Evolutionary conservation across 1,284 basidiomycete genomes (phyloP).

Genomic region (Fistulina hepatica): DNA sequence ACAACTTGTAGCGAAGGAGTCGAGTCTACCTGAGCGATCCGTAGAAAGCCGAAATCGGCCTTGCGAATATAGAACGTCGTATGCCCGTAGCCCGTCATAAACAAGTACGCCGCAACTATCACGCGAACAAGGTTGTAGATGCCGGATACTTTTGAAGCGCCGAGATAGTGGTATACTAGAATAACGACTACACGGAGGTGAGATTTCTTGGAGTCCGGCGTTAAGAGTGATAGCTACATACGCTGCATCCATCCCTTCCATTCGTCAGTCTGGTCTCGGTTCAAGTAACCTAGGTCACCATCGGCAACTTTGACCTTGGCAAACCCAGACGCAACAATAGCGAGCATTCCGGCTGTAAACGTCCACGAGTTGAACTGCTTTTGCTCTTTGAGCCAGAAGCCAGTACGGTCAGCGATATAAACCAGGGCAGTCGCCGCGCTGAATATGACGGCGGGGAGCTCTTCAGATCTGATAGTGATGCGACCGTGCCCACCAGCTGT

Average conservation of each 20-base stretch:
- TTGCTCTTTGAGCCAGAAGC: conserved; percentile 79
- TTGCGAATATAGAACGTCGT: conserved; percentile 76
- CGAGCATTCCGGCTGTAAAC: conserved; percentile 51
- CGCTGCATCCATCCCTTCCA: conserved; percentile 98
- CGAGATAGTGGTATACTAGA: conserved; percentile 82
- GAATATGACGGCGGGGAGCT: conserved; percentile 42
- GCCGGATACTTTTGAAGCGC: conserved; percentile 77
- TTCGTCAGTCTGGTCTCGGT: conserved; percentile 86
- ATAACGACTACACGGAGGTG: conserved; percentile 59
- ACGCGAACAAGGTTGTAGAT: conserved; percentile 87
- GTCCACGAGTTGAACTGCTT: conserved; percentile 67
- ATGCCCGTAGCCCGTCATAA: conserved; percentile 70
- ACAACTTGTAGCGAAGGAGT: conserved; percentile 1
- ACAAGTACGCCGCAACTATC: conserved; percentile 80
- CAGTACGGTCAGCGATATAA: conserved; percentile 72
- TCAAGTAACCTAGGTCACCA: conserved; percentile 79
- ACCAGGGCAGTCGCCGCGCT: conserved; percentile 56
- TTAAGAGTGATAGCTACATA: conserved; percentile 27
- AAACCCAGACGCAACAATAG: conserved; percentile 48
- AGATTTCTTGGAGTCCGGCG: not conserved
- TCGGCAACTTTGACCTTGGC: conserved; percentile 57
- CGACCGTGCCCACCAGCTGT: too few relatives aligned
- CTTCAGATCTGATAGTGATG: conserved; percentile 10
- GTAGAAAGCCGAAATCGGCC: conserved; percentile 70
- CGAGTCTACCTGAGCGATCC: conserved; percentile 50